A percentile compares a stretch with the other conserved stretches of the same genome.
phyloP scores from a whole-genome alignment of 306 rosid species.

The Quercus cerris region DNA sequence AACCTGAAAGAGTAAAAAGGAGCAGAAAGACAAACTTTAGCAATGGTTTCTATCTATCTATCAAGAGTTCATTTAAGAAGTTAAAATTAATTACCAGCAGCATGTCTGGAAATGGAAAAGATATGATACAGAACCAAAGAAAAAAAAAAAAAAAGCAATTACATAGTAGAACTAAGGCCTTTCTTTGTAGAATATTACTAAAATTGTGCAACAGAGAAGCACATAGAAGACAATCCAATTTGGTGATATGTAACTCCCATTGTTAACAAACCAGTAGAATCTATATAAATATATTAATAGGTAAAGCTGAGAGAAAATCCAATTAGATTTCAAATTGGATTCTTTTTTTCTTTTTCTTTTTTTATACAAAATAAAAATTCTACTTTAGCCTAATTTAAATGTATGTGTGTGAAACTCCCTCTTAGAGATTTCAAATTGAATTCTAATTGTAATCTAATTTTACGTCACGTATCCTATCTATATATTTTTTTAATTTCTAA shows the following conservation, averaged over 20 bases:
- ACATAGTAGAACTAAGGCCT: background rate
- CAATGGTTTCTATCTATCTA: background rate
- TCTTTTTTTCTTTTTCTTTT: too few relatives aligned
- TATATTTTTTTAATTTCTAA: too few relatives aligned
- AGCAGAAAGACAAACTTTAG: background rate
- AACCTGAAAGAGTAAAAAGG: slow-evolving; percentile 50
- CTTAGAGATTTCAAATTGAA: too few relatives aligned
- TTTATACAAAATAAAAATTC: too few relatives aligned
- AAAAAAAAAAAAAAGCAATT: background rate
- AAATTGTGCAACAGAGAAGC: background rate
- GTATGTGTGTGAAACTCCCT: accelerated
- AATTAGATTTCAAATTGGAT: too few relatives aligned
- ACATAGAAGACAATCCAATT: background rate
- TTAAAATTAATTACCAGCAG: background rate
- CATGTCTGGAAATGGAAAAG: background rate
- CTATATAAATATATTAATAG: too few relatives aligned
- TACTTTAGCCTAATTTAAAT: too few relatives aligned
- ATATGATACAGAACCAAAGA: background rate
- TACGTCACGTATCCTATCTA: too few relatives aligned
- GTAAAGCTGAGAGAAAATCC: too few relatives aligned
- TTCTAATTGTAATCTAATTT: too few relatives aligned
- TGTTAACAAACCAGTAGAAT: too few relatives aligned
- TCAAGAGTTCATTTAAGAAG: background rate
- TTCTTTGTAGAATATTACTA: background rate
- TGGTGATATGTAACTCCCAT: background rate